Percentiles rank a stretch among this genome's conserved stretches.
Evolutionary conservation across 352 stramenopile genomes (phyloP).

Genomic region (Globisporangium spinosum): DNA sequence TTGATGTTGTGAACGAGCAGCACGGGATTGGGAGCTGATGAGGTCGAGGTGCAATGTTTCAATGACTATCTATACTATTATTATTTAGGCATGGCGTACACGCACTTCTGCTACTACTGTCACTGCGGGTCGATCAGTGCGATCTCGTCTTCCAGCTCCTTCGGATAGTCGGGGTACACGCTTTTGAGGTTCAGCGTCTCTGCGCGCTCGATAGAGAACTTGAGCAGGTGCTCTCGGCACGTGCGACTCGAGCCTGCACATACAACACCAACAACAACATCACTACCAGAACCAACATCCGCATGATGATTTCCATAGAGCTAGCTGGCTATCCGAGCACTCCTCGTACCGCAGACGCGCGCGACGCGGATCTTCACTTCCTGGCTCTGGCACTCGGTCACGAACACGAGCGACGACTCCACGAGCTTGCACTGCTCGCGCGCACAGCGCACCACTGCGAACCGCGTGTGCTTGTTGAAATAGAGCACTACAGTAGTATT

Average conservation of each 20-base stretch:
- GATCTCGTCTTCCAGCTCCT: slow-evolving; percentile 50
- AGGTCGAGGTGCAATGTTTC: not conserved
- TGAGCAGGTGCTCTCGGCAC: slow-evolving; percentile 46
- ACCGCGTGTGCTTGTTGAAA: slow-evolving; percentile 46
- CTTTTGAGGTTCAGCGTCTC: slow-evolving; percentile 36
- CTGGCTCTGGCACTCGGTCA: slow-evolving; percentile 56
- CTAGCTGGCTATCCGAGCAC: not conserved
- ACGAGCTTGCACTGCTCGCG: slow-evolving; percentile 71
- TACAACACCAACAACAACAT: not conserved
- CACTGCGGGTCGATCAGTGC: slow-evolving; percentile 47
- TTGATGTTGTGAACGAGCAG: not conserved
- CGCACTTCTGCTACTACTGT: no score
- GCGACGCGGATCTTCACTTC: slow-evolving; percentile 61
- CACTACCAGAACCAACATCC: not conserved
- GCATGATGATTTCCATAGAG: not conserved
- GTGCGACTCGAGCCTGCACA: slow-evolving; percentile 45
- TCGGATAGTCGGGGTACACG: slow-evolving; percentile 36
- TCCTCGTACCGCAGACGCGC: slow-evolving; percentile 57
- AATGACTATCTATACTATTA: slow-evolving; percentile 4
- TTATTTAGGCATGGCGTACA: not conserved
- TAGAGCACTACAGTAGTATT: slow-evolving; percentile 46
- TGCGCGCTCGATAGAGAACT: slow-evolving; percentile 46
- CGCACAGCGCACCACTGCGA: slow-evolving; percentile 60
- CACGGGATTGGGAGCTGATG: not conserved
- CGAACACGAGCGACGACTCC: slow-evolving; percentile 70